Evolutionary conservation across 2,329 filamentous ascomycete species (phyloP).

Genomic region (Colletotrichum lentis): DNA sequence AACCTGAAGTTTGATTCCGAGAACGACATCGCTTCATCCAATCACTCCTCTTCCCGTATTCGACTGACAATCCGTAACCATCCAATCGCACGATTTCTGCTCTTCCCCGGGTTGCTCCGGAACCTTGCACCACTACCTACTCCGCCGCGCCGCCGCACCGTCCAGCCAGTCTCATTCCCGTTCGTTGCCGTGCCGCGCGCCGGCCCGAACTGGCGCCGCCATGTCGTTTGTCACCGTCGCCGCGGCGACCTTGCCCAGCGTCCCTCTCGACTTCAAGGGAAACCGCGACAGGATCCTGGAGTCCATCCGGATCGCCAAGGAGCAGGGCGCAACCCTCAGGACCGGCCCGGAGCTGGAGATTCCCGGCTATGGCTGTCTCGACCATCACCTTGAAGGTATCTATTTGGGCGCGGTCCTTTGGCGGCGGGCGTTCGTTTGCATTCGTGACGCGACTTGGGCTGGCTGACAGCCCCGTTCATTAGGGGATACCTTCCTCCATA

Average conservation of each 20-base stretch:
- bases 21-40: neutral
- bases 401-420: neutral
- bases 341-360: slow-evolving; percentile 63
- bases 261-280: slow-evolving; percentile 66
- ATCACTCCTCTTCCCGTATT: neutral
- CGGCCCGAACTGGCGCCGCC: neutral
- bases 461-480: slow-evolving; percentile 68
- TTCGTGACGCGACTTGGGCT: slow-evolving; percentile 53
- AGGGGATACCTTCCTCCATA: slow-evolving; percentile 65
- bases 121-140: neutral
- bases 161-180: neutral
- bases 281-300: slow-evolving; percentile 68
- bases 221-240: slow-evolving; percentile 49
- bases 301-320: slow-evolving; percentile 56
- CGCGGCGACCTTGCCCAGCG: slow-evolving; percentile 48
- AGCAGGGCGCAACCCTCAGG: slow-evolving; percentile 57
- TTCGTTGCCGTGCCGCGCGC: neutral
- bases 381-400: slow-evolving; percentile 14
- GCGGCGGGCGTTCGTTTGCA: neutral
- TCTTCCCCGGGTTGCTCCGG: neutral
- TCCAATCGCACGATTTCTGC: neutral
- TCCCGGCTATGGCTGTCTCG: slow-evolving; percentile 60
- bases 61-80: neutral
- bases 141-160: neutral
- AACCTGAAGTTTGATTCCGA: neutral